Conservation (phyloP, 2,329 filamentous ascomycete genomes). For the Colletotrichum spaethianum region DNA sequence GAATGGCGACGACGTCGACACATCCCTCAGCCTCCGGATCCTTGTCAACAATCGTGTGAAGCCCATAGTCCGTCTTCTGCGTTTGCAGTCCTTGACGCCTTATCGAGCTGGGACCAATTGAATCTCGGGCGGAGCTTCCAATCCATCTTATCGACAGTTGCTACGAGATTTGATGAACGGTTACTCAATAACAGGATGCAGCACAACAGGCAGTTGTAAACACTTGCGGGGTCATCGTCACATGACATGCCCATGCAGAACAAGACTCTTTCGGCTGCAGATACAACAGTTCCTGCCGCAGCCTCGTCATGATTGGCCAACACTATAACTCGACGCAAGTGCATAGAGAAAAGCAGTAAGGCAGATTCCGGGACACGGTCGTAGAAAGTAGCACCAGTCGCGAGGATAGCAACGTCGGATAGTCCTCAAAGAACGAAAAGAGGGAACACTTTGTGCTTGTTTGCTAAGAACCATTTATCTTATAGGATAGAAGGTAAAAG, state of each 20-base stretch:
- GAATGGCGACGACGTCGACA: conserved; percentile 24
- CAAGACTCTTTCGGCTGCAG: background rate
- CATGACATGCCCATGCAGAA: background rate
- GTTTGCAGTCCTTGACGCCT: background rate
- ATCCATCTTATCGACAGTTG: background rate
- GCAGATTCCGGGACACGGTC: background rate
- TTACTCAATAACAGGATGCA: background rate
- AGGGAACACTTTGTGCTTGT: no score
- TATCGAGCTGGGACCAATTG: background rate
- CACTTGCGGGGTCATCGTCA: background rate
- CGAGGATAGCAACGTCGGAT: background rate
- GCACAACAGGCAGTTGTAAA: background rate
- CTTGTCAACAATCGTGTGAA: conserved; percentile 3
- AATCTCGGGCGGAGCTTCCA: background rate
- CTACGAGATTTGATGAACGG: background rate
- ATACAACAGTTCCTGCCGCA: background rate
- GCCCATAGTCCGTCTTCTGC: conserved; percentile 2
- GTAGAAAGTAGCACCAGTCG: background rate
- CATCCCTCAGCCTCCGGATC: background rate
- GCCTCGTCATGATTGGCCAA: background rate
- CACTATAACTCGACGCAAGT: background rate
- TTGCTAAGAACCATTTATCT: no score
- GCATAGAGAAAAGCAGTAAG: background rate
- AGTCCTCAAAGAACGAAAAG: no score
- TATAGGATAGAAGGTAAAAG: no score